Base-by-base conservation (phyloP, 2,329 filamentous ascomycete genomes). In the Chalaropsis thielavioides region DNA sequence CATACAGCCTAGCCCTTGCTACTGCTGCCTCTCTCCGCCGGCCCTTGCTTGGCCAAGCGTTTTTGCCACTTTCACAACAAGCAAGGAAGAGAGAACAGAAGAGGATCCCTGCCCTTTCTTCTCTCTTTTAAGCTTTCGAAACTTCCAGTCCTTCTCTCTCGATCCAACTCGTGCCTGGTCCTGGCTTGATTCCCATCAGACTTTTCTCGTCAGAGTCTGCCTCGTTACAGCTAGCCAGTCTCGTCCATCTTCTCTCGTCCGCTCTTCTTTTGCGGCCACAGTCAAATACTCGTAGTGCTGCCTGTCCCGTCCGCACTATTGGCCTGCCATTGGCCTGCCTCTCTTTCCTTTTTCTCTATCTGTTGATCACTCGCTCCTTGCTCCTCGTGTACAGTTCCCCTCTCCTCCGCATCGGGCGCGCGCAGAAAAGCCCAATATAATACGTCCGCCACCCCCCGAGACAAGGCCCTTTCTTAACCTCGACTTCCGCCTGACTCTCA, bases 41-140 rank as follows among this genome's bases (percentile, higher is more conserved):
- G 51, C n/a, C 51, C 15, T 15, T 51, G 46, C 7, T 51, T 51
- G 27, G 54, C 54, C 27, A 58, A 58, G 54, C 6, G 31, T 10
- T 38, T 58, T 58, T 58, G 54, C 54, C 54, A 58, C 54, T 22
- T 22, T 51, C 19, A 24, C 19, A 51, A 35, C 54, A 11, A 17
- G 54, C 27, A n/a, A 38, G 54, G 31, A 58, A 19, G 27, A 6
- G 54, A 58, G 54, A 58, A 31, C 35, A 58, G 6, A 38, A 38
- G 8, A 38, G 22, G 27, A 58, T 58, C 54, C 54, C 31, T 58
- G 54, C 54, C 27, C 54, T 58, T 58, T 58, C 27, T 58, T 58
- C n/a, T 58, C 54, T 58, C 54, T 58, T 38, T 38, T 58, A 58
- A 38, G 27, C n/a, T 58, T 58, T 58, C 54, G 54, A 58, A 58